Evolutionary conservation across 78 protist species (phyloP).

Genomic region (Isochrysis galbana): DNA sequence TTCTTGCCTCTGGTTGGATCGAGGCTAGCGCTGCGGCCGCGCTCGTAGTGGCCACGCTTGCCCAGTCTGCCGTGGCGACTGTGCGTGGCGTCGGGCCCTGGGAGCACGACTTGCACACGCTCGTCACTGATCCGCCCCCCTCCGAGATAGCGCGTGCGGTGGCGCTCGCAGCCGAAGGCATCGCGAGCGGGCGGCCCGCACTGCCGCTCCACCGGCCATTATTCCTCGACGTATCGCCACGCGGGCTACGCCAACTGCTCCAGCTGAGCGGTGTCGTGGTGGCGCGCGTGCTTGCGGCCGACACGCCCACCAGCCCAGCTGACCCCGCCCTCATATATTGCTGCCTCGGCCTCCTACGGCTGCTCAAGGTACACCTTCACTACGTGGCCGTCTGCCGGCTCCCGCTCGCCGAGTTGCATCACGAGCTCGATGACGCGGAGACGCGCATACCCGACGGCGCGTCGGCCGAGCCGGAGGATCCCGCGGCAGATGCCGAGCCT

Average conservation of each 20-base stretch:
- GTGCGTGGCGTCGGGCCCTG: slow-evolving; percentile 20
- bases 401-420: not conserved
- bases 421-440: not conserved
- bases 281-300: too few relatives aligned
- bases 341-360: not conserved
- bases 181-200: not conserved
- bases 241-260: not conserved
- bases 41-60: not conserved
- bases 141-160: not conserved
- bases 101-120: not conserved
- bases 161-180: not conserved
- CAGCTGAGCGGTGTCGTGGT: not conserved
- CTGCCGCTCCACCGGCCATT: not conserved
- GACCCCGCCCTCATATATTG: not conserved
- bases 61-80: not conserved
- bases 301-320: too few relatives aligned
- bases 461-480: not conserved
- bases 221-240: not conserved
- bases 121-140: not conserved
- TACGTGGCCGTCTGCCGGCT: not conserved
- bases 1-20: not conserved
- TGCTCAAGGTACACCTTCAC: slow-evolving; percentile 12
- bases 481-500: not conserved
- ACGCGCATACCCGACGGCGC: not conserved
- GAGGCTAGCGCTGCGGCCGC: not conserved